A percentile compares a stretch with the other conserved stretches of the same genome.
Conservation (phyloP, 371 early-diverging fungal species). For the Mucor plumbeus region DNA sequence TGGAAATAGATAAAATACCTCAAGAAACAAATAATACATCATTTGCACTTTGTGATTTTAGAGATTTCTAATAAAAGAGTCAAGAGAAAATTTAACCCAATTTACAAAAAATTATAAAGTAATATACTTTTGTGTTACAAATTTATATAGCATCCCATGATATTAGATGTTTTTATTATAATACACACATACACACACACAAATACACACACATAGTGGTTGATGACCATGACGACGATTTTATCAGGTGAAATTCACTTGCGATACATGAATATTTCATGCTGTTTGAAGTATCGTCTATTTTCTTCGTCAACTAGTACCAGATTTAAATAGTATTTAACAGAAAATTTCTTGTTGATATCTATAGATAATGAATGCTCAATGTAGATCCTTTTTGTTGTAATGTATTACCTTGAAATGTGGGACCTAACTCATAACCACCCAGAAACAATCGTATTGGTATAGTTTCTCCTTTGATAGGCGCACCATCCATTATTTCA, state of each 20-base stretch:
- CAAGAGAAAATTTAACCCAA: constrained; percentile 1
- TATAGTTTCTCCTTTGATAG: constrained; percentile 93
- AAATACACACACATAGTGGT: background rate
- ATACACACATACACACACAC: constrained; percentile 2
- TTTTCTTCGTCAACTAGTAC: constrained; percentile 96
- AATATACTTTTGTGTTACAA: constrained; percentile 4
- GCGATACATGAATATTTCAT: constrained; percentile 80
- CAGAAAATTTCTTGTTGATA: constrained; percentile 93
- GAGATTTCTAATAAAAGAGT: background rate
- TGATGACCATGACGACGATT: constrained; percentile 5
- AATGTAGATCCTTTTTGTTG: background rate
- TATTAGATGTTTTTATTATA: background rate
- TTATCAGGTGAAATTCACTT: constrained; percentile 11
- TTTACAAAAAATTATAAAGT: constrained; percentile 3
- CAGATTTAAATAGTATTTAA: constrained; percentile 90
- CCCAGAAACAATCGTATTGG: constrained; percentile 93
- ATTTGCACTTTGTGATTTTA: constrained; percentile 4
- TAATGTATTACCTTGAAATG: constrained; percentile 40
- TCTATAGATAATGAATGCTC: constrained; percentile 12
- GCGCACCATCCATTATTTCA: constrained; percentile 98
- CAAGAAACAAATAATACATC: constrained; percentile 18
- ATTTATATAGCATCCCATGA: constrained; percentile 1
- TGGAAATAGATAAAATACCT: constrained; percentile 8
- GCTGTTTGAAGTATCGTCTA: constrained; percentile 92
- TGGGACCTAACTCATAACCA: constrained; percentile 90